Evolutionary conservation across 345 rosid genomes (phyloP), one percentile per base, ranked within the genome.

Genomic region (Microthlaspi erraticum): DNA sequence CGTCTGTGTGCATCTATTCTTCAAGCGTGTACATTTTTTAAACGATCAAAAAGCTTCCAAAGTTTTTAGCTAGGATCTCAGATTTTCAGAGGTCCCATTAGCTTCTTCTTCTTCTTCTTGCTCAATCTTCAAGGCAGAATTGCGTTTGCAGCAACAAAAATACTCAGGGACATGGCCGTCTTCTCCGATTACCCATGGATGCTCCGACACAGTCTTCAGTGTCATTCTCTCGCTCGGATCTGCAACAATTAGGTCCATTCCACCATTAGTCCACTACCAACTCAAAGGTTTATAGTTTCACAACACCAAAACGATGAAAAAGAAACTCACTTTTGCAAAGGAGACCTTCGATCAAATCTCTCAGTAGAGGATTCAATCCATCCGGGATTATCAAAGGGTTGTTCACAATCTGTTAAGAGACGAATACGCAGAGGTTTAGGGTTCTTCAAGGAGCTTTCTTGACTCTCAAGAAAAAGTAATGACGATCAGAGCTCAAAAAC

Each of bases 81-180:
- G 26, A 54, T 60, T 45, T 45, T 60, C 63, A 52, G 64, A 42
- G 58, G 46, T 68, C 42, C 71, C 79, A 65, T 80, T 67, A 58
- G 61, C 65, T 68, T 72, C 78, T 70, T 63, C 74, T 19, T 63
- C 74, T 19, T 37, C 37, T 18, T 74, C 68, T 10, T 58, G 60
- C 12, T 70, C 77, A 71, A 10, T 46, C 37, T 13, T 41, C 46
- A 14, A 61, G 26, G 74, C 48, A 49, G 79, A 63, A 37, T 72
- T 82, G 32, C 92, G 96, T 77, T 83, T 83, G 87, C 99, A 95
- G 93, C 96, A 88, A 57, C 98, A 95, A 18, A 79, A 70, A 77
- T 85, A 79, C 63, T 65, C 83, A 18, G 91, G 88, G 53, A 88
- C 76, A 1, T 80, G 86, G 3, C 97, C 91, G 2, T 84, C 84